Conservation (phyloP, 2,329 filamentous ascomycete species). For the Rhynchosporium secalis region DNA sequence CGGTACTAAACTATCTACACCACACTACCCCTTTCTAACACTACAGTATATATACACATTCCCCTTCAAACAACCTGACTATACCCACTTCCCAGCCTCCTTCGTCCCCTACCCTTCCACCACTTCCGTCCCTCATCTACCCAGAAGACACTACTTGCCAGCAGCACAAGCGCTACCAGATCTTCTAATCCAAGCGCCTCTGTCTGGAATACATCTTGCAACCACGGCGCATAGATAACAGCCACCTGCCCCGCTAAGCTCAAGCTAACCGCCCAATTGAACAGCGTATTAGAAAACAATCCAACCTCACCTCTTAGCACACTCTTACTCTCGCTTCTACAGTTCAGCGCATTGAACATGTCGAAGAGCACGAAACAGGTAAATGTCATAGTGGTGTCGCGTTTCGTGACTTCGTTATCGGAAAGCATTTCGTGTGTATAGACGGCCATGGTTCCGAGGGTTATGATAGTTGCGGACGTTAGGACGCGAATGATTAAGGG, state of each 20-base stretch:
- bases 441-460: slow-evolving; percentile 85
- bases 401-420: slow-evolving; percentile 79
- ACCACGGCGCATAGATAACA: slow-evolving; percentile 91
- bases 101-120: slow-evolving; percentile 56
- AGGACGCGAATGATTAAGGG: slow-evolving; percentile 81
- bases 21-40: not conserved
- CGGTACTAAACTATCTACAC: not conserved
- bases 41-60: not conserved
- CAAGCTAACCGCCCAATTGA: slow-evolving; percentile 91
- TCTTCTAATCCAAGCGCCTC: slow-evolving; percentile 77
- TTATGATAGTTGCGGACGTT: slow-evolving; percentile 85
- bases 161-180: slow-evolving; percentile 66
- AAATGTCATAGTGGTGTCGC: slow-evolving; percentile 99
- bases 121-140: slow-evolving; percentile 90
- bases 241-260: slow-evolving; percentile 82
- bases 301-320: slow-evolving; percentile 83
- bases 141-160: slow-evolving; percentile 94
- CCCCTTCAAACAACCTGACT: slow-evolving; percentile 59
- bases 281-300: slow-evolving; percentile 84
- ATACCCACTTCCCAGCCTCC: slow-evolving; percentile 60
- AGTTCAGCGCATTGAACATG: slow-evolving; percentile 98
- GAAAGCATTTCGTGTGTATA: slow-evolving; percentile 89
- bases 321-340: slow-evolving; percentile 87
- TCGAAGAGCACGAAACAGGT: slow-evolving; percentile 99
- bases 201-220: slow-evolving; percentile 95